Evolutionary conservation across 148 eudicot species (phyloP).

Genomic region (Polygonum maritimum): DNA sequence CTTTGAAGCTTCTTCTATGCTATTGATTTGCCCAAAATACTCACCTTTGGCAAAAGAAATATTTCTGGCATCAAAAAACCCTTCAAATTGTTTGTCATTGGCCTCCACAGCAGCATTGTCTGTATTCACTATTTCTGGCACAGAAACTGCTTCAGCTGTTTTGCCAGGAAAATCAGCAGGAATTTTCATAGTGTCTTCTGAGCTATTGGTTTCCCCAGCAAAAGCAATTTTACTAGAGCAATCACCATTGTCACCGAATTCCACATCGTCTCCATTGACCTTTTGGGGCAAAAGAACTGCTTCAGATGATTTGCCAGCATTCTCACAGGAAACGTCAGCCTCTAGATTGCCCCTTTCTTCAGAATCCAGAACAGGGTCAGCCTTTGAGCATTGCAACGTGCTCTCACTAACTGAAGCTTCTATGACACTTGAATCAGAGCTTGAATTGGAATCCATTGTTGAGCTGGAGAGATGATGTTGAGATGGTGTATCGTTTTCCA

Average conservation of each 20-base stretch:
- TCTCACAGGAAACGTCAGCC: background rate
- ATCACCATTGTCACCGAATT: constrained; percentile 18
- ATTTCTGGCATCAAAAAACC: constrained; percentile 12
- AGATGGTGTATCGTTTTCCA: constrained; percentile 8
- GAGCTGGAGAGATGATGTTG: constrained; percentile 15
- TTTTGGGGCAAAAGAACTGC: constrained; percentile 9
- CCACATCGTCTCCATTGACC: constrained; percentile 14
- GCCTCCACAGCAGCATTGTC: constrained; percentile 15
- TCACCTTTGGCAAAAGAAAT: constrained; percentile 15
- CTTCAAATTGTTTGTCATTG: constrained; percentile 13
- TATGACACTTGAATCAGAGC: constrained; percentile 13
- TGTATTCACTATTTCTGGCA: background rate
- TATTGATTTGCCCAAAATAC: constrained; percentile 11
- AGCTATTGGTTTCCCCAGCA: constrained; percentile 9
- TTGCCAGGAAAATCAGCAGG: constrained; percentile 16
- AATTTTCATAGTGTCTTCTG: constrained; percentile 14
- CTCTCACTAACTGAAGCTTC: constrained; percentile 17
- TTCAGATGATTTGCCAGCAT: constrained; percentile 18
- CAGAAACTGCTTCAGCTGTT: constrained; percentile 18
- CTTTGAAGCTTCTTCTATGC: constrained; percentile 14
- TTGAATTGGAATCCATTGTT: constrained; percentile 12
- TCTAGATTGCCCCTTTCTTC: constrained; percentile 12
- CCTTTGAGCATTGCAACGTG: constrained; percentile 7
- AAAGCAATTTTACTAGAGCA: constrained; percentile 12
- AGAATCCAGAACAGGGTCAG: constrained; percentile 12